Evolutionary conservation across 176 grass and related monocot genomes (phyloP).

Genomic region (Aegilops longissima): DNA sequence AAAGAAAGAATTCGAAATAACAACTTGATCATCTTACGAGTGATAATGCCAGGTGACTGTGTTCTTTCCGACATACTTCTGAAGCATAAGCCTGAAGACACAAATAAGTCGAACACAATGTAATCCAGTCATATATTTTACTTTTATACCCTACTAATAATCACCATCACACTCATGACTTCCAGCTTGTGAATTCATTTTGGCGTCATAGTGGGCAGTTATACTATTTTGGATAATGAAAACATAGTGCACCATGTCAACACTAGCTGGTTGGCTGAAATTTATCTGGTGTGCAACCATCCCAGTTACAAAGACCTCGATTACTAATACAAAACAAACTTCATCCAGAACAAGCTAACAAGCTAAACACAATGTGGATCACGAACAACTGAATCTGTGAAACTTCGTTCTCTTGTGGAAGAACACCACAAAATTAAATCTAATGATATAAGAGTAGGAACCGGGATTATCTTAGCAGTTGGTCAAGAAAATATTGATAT

Average conservation of each 20-base stretch:
- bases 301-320: neutral
- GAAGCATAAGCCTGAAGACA: conserved; percentile 69
- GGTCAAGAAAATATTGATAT: neutral
- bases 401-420: neutral
- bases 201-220: neutral
- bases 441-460: neutral
- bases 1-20: neutral
- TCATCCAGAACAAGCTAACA: neutral
- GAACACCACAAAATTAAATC: neutral
- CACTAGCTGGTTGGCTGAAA: conserved; percentile 1
- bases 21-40: conserved; percentile 41
- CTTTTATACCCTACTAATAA: neutral
- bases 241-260: neutral
- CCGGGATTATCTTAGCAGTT: neutral
- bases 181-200: neutral
- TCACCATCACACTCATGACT: neutral
- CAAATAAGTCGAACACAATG: neutral
- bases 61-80: conserved; percentile 62
- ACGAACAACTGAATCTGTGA: neutral
- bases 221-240: neutral
- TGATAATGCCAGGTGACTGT: conserved; percentile 49
- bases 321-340: neutral
- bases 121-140: neutral
- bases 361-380: neutral
- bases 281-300: neutral